These are phyloP conservation scores for Cytospora paraplurivora DNA, from an alignment of 2,329 filamentous ascomycete genomes.

Conservation along the genomic window DNA sequence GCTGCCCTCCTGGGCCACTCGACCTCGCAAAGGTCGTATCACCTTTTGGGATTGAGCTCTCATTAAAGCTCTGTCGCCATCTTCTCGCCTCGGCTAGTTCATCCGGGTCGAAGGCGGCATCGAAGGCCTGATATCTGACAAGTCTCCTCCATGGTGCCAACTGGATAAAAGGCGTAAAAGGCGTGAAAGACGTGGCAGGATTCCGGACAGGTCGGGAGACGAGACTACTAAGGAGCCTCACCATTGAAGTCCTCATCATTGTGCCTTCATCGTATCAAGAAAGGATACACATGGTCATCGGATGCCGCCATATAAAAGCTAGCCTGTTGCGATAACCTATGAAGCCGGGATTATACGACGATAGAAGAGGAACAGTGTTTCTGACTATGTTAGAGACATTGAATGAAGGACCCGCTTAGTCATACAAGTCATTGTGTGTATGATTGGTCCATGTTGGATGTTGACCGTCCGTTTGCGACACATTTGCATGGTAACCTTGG, in stretches of 20 bases:
- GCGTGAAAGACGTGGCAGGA: not conserved
- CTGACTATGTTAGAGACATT: not conserved
- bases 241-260: constrained; percentile 15
- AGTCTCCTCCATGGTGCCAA: constrained; percentile 26
- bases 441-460: not conserved
- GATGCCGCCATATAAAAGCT: not conserved
- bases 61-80: constrained; percentile 52
- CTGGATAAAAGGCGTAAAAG: constrained; percentile 4
- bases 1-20: constrained; percentile 62
- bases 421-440: not conserved
- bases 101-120: constrained; percentile 52
- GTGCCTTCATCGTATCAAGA: constrained; percentile 16
- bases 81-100: constrained; percentile 53
- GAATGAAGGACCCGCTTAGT: not conserved
- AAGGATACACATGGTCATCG: not conserved
- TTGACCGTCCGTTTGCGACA: too few relatives aligned
- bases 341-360: not conserved
- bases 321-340: not conserved
- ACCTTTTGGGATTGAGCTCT: constrained; percentile 50
- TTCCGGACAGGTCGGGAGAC: not conserved
- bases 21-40: constrained; percentile 59
- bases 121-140: constrained; percentile 49
- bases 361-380: not conserved
- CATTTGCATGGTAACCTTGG: too few relatives aligned
- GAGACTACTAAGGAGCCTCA: constrained; percentile 19